Conservation (phyloP, 2,329 filamentous ascomycete species). For the Chrysoporthe puriensis region DNA sequence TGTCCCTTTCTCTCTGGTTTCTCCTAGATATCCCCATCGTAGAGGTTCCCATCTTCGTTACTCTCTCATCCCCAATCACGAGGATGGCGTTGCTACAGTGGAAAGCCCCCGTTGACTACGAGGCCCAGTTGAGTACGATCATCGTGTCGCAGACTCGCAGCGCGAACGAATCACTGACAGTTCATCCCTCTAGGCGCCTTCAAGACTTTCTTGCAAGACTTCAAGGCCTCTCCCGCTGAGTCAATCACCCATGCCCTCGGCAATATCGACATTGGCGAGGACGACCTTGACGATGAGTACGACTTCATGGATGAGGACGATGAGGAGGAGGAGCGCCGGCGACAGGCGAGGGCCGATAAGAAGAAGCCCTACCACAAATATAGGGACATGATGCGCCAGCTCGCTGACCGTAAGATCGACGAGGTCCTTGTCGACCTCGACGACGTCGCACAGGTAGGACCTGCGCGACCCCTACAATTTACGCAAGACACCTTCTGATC, state of each 20-base stretch:
- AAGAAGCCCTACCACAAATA: conserved; percentile 79
- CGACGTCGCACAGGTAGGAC: conserved; percentile 73
- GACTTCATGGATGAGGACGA: conserved; percentile 89
- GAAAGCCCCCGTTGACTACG: conserved; percentile 82
- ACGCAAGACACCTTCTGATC: conserved; percentile 13
- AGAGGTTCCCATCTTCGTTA: not conserved
- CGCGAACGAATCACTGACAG: conserved; percentile 5
- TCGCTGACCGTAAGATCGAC: conserved; percentile 77
- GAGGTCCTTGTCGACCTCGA: conserved; percentile 89
- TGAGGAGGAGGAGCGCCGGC: conserved; percentile 56
- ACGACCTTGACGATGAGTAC: conserved; percentile 86
- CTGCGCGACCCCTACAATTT: too few species aligned
- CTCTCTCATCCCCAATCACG: conserved; percentile 13
- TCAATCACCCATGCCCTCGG: conserved; percentile 81
- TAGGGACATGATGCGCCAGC: conserved; percentile 80
- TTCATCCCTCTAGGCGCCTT: conserved; percentile 64
- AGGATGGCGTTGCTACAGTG: conserved; percentile 85
- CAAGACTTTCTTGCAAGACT: conserved; percentile 83
- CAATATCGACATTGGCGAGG: conserved; percentile 83
- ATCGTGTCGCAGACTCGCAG: conserved; percentile 16
- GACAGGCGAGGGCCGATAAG: conserved; percentile 52
- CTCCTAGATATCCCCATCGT: not conserved
- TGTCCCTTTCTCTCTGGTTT: not conserved
- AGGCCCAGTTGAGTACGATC: conserved; percentile 75
- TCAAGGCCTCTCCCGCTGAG: conserved; percentile 77